phyloP scores from a whole-genome alignment of 441 rosid species.

The Capsella rubella region DNA sequence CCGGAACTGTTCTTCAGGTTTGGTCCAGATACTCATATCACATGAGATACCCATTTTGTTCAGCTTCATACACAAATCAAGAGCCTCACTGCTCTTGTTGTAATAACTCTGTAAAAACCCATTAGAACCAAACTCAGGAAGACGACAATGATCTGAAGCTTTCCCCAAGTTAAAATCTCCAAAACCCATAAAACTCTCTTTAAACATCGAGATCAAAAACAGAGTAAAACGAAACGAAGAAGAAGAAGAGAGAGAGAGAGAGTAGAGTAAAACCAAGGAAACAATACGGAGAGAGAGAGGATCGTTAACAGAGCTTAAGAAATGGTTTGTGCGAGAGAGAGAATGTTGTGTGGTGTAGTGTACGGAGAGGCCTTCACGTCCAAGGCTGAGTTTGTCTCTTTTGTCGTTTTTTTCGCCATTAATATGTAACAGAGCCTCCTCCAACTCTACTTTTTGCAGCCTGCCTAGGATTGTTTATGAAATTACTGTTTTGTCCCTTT shows the following conservation, averaged over 20 bases:
- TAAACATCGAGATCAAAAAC: constrained; percentile 15
- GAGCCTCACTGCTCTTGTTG: constrained; percentile 38
- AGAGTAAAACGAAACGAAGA: neutral
- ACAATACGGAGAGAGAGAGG: neutral
- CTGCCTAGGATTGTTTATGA: too few species aligned
- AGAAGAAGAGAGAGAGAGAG: neutral
- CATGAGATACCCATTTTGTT: constrained; percentile 55
- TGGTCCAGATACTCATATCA: constrained; percentile 42
- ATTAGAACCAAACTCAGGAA: constrained; percentile 37
- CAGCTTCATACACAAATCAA: constrained; percentile 54
- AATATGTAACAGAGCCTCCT: neutral
- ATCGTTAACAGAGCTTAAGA: too few species aligned
- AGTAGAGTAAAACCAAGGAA: neutral
- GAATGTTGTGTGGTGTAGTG: neutral
- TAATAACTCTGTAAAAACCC: constrained; percentile 47
- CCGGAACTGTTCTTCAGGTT: constrained; percentile 31
- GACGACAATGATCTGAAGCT: constrained; percentile 36
- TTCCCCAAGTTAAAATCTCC: constrained; percentile 38
- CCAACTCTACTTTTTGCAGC: neutral
- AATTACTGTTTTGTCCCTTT: too few species aligned
- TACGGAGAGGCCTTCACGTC: neutral
- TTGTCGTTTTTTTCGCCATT: neutral
- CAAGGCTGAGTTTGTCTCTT: constrained; percentile 1
- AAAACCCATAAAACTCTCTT: constrained; percentile 21
- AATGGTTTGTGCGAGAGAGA: neutral